phyloP scores from a whole-genome alignment of 495 filamentous ascomycete genomes.

The Talaromyces thailandensis region DNA sequence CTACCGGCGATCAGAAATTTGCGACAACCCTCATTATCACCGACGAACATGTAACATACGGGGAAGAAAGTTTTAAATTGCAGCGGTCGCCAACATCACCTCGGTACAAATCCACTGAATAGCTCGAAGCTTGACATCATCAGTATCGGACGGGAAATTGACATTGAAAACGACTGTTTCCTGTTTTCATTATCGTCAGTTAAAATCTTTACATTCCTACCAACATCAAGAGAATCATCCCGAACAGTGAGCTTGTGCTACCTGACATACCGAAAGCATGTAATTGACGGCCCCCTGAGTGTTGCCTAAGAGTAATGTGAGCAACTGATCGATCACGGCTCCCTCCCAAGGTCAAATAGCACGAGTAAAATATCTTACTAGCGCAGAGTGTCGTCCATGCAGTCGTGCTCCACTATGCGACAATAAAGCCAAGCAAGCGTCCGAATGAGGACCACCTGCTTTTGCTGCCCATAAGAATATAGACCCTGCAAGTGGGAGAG shows the following conservation, averaged over 20 bases:
- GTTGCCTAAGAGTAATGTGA: conserved; percentile 13
- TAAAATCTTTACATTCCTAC: neutral
- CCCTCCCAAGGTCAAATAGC: too few relatives aligned
- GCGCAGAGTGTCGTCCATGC: conserved; percentile 50
- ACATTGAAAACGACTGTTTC: conserved; percentile 45
- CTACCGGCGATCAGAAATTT: conserved; percentile 13
- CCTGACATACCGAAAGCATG: conserved; percentile 35
- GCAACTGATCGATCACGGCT: neutral
- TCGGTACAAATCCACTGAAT: conserved; percentile 48
- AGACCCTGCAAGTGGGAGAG: conserved; percentile 43
- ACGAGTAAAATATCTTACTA: conserved; percentile 10
- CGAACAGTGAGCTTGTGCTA: too few relatives aligned
- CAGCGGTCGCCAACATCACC: conserved; percentile 33
- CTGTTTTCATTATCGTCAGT: conserved; percentile 11
- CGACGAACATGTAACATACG: conserved; percentile 16
- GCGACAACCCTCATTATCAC: neutral
- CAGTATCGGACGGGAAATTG: conserved; percentile 36
- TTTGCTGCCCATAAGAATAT: conserved; percentile 53
- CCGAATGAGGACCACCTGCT: conserved; percentile 41
- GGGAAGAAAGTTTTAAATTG: conserved; percentile 33
- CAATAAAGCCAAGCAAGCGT: conserved; percentile 42
- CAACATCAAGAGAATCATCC: neutral
- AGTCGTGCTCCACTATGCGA: conserved; percentile 51
- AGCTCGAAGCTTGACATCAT: conserved; percentile 41
- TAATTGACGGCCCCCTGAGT: conserved; percentile 47